Base-by-base conservation (phyloP, 345 rosid species). In the Carallia brachiata region DNA sequence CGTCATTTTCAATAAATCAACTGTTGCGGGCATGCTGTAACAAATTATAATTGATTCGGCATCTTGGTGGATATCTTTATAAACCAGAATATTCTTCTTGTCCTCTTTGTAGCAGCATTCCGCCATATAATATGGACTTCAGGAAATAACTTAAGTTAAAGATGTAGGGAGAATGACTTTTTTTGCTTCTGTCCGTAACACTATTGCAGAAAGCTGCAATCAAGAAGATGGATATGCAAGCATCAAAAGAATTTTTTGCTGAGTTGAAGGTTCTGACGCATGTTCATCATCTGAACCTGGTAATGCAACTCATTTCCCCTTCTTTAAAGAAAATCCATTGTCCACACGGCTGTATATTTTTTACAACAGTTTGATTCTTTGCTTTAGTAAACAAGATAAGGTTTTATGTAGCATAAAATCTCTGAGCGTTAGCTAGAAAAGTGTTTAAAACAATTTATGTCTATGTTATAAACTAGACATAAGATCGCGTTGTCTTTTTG, bases 151-250 rank as follows among this genome's bases (percentile, higher is more conserved):
- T 63, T 30, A n/a, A 27, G 40, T 63, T 4, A 12, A 37, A 37
- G 50, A 40, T 27, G 9, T n/a, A 18, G 16, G 5, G 50, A 44
- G 50, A 10, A 40, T 0, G 48, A 2, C 23, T 2, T 44, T 3
- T 12, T 44, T 12, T 2, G 16, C 50, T 10, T 44, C 17, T 44
- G 50, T 12, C 13, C 3, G 17, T 44, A 44, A 44, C 50, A 23
- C 23, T 44, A 12, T 10, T 79, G 78, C 84, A 95, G 99, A 90
- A 83, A 92, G 93, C 96, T 78, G 98, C 99, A 37, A 92, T 95
- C 79, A 95, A 95, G 86, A 95, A 90, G 84, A 95, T 95, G 99
- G 93, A 95, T 61, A 90, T 95, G 99, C 89, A 90, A 83, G 97
- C 94, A 62, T 81, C 97, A 0, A 89, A 81, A 80, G 97, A 95